Conservation (phyloP, 352 stramenopile species). For the Halophytophthora polymorphica region DNA sequence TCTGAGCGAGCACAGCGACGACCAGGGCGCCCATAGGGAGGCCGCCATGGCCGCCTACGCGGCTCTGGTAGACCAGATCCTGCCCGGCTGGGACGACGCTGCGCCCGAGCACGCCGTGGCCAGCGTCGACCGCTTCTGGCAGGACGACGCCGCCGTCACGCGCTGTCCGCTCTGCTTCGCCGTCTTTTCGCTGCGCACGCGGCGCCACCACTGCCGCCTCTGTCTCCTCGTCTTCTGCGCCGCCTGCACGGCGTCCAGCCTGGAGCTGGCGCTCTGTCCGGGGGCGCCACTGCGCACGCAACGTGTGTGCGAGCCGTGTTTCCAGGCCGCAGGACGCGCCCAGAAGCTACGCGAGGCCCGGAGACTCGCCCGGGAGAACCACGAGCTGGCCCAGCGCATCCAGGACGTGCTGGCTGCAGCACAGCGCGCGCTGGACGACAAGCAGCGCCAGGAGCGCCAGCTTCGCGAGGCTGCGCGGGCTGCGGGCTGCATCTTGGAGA, state of each 20-base stretch:
- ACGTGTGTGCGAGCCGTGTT: slow-evolving; percentile 60
- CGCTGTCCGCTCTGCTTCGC: slow-evolving; percentile 49
- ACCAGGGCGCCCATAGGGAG: slow-evolving; percentile 19
- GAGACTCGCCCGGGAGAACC: slow-evolving; percentile 55
- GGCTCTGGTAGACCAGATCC: slow-evolving; percentile 48
- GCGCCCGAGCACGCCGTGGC: slow-evolving; percentile 50
- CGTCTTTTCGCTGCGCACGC: slow-evolving; percentile 36
- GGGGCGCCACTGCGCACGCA: slow-evolving; percentile 51
- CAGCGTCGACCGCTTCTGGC: slow-evolving; percentile 55
- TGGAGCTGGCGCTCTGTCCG: slow-evolving; percentile 61
- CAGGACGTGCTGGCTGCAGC: slow-evolving; percentile 37
- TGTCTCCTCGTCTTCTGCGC: slow-evolving; percentile 73
- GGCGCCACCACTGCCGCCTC: slow-evolving; percentile 70
- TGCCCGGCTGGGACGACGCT: slow-evolving; percentile 59
- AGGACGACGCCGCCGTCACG: slow-evolving; percentile 38
- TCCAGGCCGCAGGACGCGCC: slow-evolving; percentile 43
- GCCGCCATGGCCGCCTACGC: slow-evolving; percentile 61
- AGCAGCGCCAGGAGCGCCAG: slow-evolving; percentile 39
- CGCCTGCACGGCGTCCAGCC: slow-evolving; percentile 37
- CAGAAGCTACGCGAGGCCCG: slow-evolving; percentile 47
- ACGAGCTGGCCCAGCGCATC: slow-evolving; percentile 56
- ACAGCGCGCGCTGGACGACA: slow-evolving; percentile 26
- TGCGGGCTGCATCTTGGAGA: slow-evolving; percentile 43
- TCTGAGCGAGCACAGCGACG: slow-evolving; percentile 34
- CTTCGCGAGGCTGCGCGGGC: slow-evolving; percentile 38